Conservation (phyloP, 257 asterid genomes). For the Prunella vulgaris region DNA sequence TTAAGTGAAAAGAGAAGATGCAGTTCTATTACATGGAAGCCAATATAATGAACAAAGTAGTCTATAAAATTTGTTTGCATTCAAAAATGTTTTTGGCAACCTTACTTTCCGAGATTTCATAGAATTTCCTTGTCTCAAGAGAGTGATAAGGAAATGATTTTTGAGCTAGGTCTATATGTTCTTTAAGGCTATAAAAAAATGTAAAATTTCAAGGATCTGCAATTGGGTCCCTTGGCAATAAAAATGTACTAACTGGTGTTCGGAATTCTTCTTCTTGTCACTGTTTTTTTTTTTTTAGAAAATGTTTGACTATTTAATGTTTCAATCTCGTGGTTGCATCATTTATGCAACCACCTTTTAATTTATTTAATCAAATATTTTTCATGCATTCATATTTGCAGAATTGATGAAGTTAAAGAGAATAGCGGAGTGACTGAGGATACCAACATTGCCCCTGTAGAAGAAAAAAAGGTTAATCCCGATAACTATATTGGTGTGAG, state of each 20-base stretch:
- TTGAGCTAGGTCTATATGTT: neutral
- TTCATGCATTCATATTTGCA: constrained; percentile 25
- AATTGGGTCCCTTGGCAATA: constrained; percentile 2
- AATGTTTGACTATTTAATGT: constrained; percentile 11
- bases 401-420: constrained; percentile 43
- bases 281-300: neutral
- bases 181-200: neutral
- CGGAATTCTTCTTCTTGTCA: neutral
- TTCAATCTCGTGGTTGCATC: neutral
- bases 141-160: neutral
- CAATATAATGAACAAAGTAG: constrained; percentile 1
- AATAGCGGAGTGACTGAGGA: constrained; percentile 31
- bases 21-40: neutral
- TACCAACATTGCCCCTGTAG: constrained; percentile 29
- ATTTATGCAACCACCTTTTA: constrained; percentile 6
- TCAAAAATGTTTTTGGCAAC: neutral
- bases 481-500: neutral
- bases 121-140: neutral
- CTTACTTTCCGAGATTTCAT: neutral
- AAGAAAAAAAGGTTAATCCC: constrained; percentile 47
- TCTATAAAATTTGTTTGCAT: neutral
- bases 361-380: constrained; percentile 6
- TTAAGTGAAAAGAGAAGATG: neutral
- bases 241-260: neutral
- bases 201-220: neutral